Base-by-base conservation (phyloP, 2,329 filamentous ascomycete species). In the Diaporthe sp. region DNA sequence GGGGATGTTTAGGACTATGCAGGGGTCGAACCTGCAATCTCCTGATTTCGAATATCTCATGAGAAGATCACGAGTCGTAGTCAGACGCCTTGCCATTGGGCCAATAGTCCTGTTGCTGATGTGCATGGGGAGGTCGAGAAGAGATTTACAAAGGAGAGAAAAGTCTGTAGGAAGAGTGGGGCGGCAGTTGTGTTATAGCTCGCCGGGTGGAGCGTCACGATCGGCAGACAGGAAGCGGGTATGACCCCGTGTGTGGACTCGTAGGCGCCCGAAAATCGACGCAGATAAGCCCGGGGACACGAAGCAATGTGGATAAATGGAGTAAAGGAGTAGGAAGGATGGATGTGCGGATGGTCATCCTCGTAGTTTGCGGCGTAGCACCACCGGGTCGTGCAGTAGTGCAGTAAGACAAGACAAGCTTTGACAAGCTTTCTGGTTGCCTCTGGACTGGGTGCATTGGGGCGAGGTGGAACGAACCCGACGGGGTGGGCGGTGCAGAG, bases 71-170 rank as follows among this genome's bases (percentile, higher is more conserved):
- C 65, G 49, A 70, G 55, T 85, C 83, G 84, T 85, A 85, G 84
- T 85, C 84, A 85, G 83, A 85, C 84, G 84, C 83, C 83, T 84
- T 85, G 83, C 80, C 84, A 85, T 83, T 83, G 82, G 82, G 81
- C 82, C 82, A 85, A 74, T 51, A 49, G 65, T 70, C 65, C 65
- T 55, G 65, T 42, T 70, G 10, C n/a, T 55, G 22, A 49, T 49
- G 28, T 53, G 65, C 9, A n/a, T 13, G 49, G 8, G 8, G 31
- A 1, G 4, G 49, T 25, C 2, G 34, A 4, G n/a, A 42, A 55
- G 34, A 31, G 49, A 22, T 70, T 70, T 55, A 70, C 65, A 70
- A 31, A 70, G 65, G 65, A 28, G 37, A 55, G 65, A 70, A 70
- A 55, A 70, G 49, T 55, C 20, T 70, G 47, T 55, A 55, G 65